A percentile compares a stretch with the other conserved stretches of the same genome.
Evolutionary conservation across 495 filamentous ascomycete species (phyloP).

Genomic region (Penicillium robsamsonii): DNA sequence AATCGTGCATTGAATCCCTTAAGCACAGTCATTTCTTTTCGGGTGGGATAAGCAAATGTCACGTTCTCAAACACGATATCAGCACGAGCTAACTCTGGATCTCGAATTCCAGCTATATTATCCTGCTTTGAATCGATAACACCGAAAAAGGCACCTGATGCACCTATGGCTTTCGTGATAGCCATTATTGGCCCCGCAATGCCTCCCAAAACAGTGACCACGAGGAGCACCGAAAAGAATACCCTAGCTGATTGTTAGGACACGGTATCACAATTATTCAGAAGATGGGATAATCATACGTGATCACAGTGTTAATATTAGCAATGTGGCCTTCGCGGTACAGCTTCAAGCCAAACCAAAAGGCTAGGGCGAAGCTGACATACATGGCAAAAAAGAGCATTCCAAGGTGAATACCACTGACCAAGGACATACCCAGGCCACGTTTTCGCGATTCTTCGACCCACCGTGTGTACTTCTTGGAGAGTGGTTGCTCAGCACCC

Average conservation of each 20-base stretch:
- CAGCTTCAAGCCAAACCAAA: conserved; percentile 50
- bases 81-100: conserved; percentile 27
- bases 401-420: conserved; percentile 30
- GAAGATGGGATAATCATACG: conserved; percentile 7
- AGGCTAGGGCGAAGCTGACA: conserved; percentile 50
- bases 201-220: conserved; percentile 23
- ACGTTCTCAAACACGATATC: conserved; percentile 60
- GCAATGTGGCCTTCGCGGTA: conserved; percentile 34
- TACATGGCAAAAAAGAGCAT: conserved; percentile 44
- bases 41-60: conserved; percentile 58
- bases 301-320: conserved; percentile 49
- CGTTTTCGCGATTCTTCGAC: conserved; percentile 56
- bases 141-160: conserved; percentile 43
- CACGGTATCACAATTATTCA: background rate
- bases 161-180: conserved; percentile 47
- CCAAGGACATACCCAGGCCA: conserved; percentile 38
- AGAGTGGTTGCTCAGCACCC: conserved; percentile 41
- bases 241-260: conserved; percentile 20
- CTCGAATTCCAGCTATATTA: conserved; percentile 20
- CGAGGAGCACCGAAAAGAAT: conserved; percentile 44
- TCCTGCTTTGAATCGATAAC: conserved; percentile 39
- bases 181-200: conserved; percentile 46
- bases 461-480: conserved; percentile 44
- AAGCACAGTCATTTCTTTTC: conserved; percentile 42
- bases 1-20: conserved; percentile 41